Evolutionary conservation across 2,329 filamentous ascomycete species (phyloP).

Genomic region (Neurospora crassa): DNA sequence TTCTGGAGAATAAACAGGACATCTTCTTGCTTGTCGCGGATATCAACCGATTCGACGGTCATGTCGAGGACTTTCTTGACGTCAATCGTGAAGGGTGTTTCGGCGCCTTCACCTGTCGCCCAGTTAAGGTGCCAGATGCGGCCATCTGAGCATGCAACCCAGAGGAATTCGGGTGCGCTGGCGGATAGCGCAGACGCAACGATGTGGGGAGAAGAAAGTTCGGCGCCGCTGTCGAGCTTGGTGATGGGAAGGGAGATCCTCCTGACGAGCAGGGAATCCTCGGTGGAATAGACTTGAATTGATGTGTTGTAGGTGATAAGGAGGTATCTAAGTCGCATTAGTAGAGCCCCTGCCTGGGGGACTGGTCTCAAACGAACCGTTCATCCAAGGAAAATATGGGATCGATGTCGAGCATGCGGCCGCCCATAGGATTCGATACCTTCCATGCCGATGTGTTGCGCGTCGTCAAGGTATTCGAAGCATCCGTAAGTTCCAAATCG

Average conservation of each 20-base stretch:
- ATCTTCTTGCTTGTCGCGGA: conserved; percentile 29
- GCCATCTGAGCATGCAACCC: conserved; percentile 52
- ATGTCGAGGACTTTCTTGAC: conserved; percentile 38
- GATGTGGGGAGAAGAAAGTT: conserved; percentile 26
- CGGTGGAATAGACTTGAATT: conserved; percentile 71
- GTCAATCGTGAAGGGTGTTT: conserved; percentile 32
- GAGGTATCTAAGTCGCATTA: conserved; percentile 48
- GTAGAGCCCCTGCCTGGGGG: conserved; percentile 4
- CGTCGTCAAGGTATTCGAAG: conserved; percentile 1
- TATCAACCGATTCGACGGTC: conserved; percentile 29
- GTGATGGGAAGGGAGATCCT: conserved; percentile 48
- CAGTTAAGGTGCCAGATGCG: conserved; percentile 49
- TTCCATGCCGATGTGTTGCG: conserved; percentile 35
- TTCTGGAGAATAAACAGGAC: conserved; percentile 38
- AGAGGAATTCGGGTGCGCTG: conserved; percentile 37
- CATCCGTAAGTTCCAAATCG: conserved; percentile 11
- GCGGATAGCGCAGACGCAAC: conserved; percentile 32
- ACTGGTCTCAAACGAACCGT: conserved; percentile 33
- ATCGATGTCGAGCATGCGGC: conserved; percentile 55
- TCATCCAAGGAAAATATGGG: conserved; percentile 53
- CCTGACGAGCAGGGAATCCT: conserved; percentile 71
- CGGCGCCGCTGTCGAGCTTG: conserved; percentile 18
- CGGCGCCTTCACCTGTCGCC: conserved; percentile 36
- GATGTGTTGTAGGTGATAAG: conserved; percentile 66
- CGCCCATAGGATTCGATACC: conserved; percentile 55